These are phyloP conservation scores for Tremella fuciformis DNA, from an alignment of 768 basidiomycete species.

Conservation along the genomic window DNA sequence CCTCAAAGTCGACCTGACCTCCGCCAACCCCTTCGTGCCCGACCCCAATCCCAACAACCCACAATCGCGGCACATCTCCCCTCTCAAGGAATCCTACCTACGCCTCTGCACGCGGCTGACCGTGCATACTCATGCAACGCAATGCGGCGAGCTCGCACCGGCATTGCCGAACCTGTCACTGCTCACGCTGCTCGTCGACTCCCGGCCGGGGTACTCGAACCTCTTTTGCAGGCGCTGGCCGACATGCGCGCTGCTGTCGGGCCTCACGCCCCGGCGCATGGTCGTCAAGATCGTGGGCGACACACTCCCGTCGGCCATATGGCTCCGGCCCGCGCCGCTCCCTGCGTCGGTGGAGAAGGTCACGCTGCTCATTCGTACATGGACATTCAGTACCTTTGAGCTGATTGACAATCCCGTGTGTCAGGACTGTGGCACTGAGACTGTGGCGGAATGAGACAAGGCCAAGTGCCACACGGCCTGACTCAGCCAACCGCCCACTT, in stretches of 20 bases:
- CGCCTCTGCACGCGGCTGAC: background rate
- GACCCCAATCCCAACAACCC: too few species aligned
- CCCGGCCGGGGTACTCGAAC: conserved; percentile 1
- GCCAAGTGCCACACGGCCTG: too few species aligned
- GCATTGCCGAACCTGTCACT: background rate
- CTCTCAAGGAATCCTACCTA: background rate
- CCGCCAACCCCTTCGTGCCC: background rate
- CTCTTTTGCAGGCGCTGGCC: background rate
- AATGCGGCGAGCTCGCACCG: background rate
- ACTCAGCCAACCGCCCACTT: too few species aligned
- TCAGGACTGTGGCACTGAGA: too few species aligned
- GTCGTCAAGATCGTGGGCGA: background rate
- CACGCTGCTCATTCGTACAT: conserved; percentile 1
- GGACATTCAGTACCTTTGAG: conserved; percentile 1
- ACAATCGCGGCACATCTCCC: background rate
- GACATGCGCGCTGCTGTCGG: background rate
- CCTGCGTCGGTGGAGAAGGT: background rate
- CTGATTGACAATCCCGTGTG: conserved; percentile 3
- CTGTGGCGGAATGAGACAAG: too few species aligned
- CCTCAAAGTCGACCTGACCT: background rate
- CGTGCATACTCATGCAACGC: conserved; percentile 1
- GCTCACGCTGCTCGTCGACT: conserved; percentile 2
- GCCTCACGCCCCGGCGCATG: background rate
- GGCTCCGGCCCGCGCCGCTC: background rate
- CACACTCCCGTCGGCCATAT: conserved; percentile 2